These are phyloP conservation scores for Camptophora hylomeconis DNA, from an alignment of 2,329 filamentous ascomycete genomes.

Conservation along the genomic window DNA sequence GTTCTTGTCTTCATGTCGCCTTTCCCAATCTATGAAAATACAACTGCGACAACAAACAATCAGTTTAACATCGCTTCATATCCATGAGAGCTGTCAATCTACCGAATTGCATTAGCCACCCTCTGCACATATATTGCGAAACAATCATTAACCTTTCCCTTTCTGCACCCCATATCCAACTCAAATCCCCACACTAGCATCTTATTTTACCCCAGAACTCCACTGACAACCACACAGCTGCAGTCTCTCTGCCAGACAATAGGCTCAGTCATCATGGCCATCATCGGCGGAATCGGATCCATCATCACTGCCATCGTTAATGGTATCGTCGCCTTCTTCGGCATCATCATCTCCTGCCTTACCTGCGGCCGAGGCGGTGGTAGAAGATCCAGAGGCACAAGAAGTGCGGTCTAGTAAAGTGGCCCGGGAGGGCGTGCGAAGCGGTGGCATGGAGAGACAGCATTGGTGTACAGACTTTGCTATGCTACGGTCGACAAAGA, in stretches of 20 bases:
- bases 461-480: too few relatives aligned
- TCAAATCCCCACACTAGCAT: too few relatives aligned
- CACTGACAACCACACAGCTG: conserved; percentile 32
- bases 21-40: background rate
- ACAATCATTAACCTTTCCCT: too few relatives aligned
- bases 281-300: conserved; percentile 43
- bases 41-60: background rate
- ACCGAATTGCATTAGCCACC: too few relatives aligned
- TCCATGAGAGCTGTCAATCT: too few relatives aligned
- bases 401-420: conserved; percentile 12
- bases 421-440: too few relatives aligned
- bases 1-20: conserved; percentile 23
- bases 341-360: conserved; percentile 54
- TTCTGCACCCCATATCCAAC: too few relatives aligned
- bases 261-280: conserved; percentile 52
- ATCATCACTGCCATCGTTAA: conserved; percentile 55
- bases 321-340: conserved; percentile 51
- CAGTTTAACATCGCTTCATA: too few relatives aligned
- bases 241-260: conserved; percentile 48
- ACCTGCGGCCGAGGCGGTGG: conserved; percentile 31
- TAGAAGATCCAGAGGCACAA: conserved; percentile 12
- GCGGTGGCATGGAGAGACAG: too few relatives aligned
- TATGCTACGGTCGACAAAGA: too few relatives aligned
- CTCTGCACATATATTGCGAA: too few relatives aligned
- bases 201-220: background rate